phyloP scores from a whole-genome alignment of 225 moss, liverwort and hornwort species.

The Anthoceros angustus region DNA sequence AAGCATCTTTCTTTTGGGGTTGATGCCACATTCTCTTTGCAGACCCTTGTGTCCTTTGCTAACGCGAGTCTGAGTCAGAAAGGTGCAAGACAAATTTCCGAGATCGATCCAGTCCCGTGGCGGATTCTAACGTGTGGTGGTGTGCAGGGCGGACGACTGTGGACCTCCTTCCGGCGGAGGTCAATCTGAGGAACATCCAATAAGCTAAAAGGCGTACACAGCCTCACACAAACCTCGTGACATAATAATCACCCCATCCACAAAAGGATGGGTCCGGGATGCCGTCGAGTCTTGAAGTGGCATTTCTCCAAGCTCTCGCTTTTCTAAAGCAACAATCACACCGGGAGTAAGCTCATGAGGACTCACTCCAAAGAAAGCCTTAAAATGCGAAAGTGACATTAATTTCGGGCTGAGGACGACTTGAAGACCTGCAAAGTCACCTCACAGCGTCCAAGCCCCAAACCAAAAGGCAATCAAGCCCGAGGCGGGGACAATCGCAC shows the following conservation, averaged over 20 bases:
- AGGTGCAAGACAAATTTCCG: too few relatives aligned
- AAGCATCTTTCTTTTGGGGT: too few relatives aligned
- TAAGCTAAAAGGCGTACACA: neutral
- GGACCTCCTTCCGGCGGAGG: too few relatives aligned
- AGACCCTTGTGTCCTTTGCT: too few relatives aligned
- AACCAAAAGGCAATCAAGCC: too few relatives aligned
- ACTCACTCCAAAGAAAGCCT: neutral
- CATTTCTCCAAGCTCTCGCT: constrained; percentile 68
- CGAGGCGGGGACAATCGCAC: too few relatives aligned
- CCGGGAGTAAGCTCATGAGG: neutral
- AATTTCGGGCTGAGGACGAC: constrained; percentile 10
- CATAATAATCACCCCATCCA: constrained; percentile 66
- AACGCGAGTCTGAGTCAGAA: too few relatives aligned
- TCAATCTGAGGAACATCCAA: constrained; percentile 22
- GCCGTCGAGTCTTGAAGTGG: constrained; percentile 33
- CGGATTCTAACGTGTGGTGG: too few relatives aligned
- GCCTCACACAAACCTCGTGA: constrained; percentile 43
- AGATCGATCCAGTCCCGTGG: too few relatives aligned
- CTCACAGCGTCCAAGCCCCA: constrained; percentile 39
- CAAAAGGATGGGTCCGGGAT: constrained; percentile 37
- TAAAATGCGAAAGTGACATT: too few relatives aligned
- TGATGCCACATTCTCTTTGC: too few relatives aligned
- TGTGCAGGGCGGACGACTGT: too few relatives aligned
- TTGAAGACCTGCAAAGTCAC: constrained; percentile 35
- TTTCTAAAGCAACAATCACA: constrained; percentile 21